A percentile compares a stretch with the other conserved stretches of the same genome.
phyloP scores from a whole-genome alignment of 2,329 filamentous ascomycete species.

The Hawksworthiomyces lignivorus region DNA sequence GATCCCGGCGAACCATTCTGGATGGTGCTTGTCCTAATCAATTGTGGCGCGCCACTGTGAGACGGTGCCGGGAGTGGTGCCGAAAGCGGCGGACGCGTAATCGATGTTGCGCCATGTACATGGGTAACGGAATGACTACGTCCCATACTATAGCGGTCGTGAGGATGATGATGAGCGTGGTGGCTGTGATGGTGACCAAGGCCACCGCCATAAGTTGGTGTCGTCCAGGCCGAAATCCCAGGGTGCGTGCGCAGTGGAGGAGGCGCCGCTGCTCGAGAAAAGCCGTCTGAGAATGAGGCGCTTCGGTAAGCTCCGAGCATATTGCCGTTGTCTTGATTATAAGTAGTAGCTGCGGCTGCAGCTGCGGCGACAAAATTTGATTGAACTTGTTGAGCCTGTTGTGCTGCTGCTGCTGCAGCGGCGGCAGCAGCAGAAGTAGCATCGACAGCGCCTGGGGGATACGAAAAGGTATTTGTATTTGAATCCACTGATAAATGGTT shows the following conservation, averaged over 20 bases:
- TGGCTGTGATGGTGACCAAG: not conserved
- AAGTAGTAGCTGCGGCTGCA: conserved; percentile 21
- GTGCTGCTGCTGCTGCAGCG: conserved; percentile 32
- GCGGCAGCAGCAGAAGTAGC: conserved; percentile 40
- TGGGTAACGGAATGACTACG: conserved; percentile 35
- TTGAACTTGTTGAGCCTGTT: conserved; percentile 32
- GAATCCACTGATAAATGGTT: conserved; percentile 27
- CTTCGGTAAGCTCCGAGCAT: conserved; percentile 51
- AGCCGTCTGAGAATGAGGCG: conserved; percentile 43
- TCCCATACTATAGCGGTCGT: conserved; percentile 16
- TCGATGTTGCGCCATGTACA: conserved; percentile 31
- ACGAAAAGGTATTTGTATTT: conserved; percentile 49
- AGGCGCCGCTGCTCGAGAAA: conserved; percentile 25
- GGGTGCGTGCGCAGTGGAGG: conserved; percentile 30
- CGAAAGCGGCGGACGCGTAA: conserved; percentile 39
- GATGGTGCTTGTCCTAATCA: conserved; percentile 51
- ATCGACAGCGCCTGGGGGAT: conserved; percentile 43
- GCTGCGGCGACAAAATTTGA: conserved; percentile 19
- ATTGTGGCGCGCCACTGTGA: conserved; percentile 32
- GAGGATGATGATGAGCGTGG: conserved; percentile 8
- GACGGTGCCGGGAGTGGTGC: conserved; percentile 40
- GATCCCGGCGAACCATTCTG: conserved; percentile 22
- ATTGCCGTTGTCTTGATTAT: conserved; percentile 33
- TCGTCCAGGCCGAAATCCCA: conserved; percentile 21
- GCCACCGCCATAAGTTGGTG: conserved; percentile 34